phyloP scores from a whole-genome alignment of 2,329 filamentous ascomycete genomes.

The Trichoderma sp. region DNA sequence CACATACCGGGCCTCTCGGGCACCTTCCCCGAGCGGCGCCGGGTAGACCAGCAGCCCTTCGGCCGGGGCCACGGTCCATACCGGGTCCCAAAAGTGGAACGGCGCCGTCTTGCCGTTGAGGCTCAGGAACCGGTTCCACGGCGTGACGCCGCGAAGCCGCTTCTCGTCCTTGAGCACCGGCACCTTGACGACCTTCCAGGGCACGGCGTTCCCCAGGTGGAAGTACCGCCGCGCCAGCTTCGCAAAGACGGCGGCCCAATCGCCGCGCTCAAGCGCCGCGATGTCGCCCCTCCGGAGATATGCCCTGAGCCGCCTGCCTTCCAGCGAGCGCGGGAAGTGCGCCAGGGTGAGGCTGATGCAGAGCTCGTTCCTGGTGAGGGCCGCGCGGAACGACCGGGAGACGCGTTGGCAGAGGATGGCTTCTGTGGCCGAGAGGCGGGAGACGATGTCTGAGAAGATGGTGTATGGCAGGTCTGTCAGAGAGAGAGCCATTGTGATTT shows the following conservation, averaged over 20 bases:
- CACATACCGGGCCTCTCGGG: slow-evolving; percentile 32
- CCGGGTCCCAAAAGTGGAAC: slow-evolving; percentile 46
- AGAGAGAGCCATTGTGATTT: slow-evolving; percentile 27
- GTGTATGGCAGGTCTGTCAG: slow-evolving; percentile 53
- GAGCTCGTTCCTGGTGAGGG: slow-evolving; percentile 48
- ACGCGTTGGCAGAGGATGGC: slow-evolving; percentile 51
- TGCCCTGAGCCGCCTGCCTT: slow-evolving; percentile 43
- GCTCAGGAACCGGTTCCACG: slow-evolving; percentile 45
- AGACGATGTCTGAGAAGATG: slow-evolving; percentile 54
- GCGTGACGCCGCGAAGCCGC: slow-evolving; percentile 36
- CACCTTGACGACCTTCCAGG: slow-evolving; percentile 34
- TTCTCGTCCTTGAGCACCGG: slow-evolving; percentile 22
- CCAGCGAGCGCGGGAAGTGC: slow-evolving; percentile 52
- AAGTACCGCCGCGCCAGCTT: slow-evolving; percentile 53
- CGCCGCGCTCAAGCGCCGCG: slow-evolving; percentile 21
- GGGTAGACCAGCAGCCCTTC: slow-evolving; percentile 56
- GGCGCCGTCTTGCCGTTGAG: slow-evolving; percentile 38
- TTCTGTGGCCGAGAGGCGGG: slow-evolving; percentile 48
- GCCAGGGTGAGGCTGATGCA: slow-evolving; percentile 46
- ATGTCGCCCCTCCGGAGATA: slow-evolving; percentile 17
- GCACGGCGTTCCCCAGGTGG: slow-evolving; percentile 47
- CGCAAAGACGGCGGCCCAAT: slow-evolving; percentile 47
- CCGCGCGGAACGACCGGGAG: slow-evolving; percentile 45
- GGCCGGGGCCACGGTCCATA: slow-evolving; percentile 54
- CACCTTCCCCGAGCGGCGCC: slow-evolving; percentile 20